A percentile compares a stretch with the other conserved stretches of the same genome.
These are phyloP conservation scores for Bombardia bombarda DNA, from an alignment of 495 filamentous ascomycete genomes.

Conservation along the genomic window DNA sequence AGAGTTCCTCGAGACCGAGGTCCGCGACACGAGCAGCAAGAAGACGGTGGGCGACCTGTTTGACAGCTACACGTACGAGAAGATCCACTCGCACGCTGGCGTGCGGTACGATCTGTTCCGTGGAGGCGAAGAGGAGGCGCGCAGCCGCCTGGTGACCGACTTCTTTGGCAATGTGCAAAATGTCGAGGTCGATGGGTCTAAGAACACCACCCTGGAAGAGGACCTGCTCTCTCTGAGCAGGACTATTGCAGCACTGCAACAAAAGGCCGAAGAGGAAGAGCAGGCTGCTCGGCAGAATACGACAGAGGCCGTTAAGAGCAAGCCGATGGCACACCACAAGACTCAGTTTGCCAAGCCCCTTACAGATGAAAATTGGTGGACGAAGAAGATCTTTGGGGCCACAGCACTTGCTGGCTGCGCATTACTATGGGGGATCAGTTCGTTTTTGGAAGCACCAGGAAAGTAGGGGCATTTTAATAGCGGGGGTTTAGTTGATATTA, in stretches of 20 bases:
- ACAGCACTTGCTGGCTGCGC: slow-evolving; percentile 58
- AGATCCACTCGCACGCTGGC: slow-evolving; percentile 91
- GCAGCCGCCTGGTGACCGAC: slow-evolving; percentile 76
- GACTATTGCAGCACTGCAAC: slow-evolving; percentile 53
- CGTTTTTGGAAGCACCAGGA: slow-evolving; percentile 37
- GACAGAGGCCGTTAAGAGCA: slow-evolving; percentile 24
- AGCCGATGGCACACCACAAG: slow-evolving; percentile 27
- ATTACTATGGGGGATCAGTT: slow-evolving; percentile 58
- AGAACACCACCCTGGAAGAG: slow-evolving; percentile 56
- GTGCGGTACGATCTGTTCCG: slow-evolving; percentile 88
- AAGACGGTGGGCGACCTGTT: slow-evolving; percentile 88
- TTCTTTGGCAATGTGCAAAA: slow-evolving; percentile 99
- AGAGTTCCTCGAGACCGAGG: slow-evolving; percentile 88
- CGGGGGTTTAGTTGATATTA: neutral
- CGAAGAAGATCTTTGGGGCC: slow-evolving; percentile 59
- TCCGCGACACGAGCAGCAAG: slow-evolving; percentile 73
- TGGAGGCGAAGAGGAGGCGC: slow-evolving; percentile 63
- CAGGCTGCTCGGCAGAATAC: slow-evolving; percentile 25
- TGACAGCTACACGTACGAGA: slow-evolving; percentile 87
- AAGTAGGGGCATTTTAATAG: neutral
- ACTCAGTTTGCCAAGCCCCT: slow-evolving; percentile 51
- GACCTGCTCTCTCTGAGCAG: slow-evolving; percentile 58
- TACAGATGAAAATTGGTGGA: slow-evolving; percentile 58
- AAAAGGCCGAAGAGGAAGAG: slow-evolving; percentile 39
- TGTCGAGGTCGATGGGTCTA: slow-evolving; percentile 70